These are phyloP conservation scores for Thielaviopsis populi DNA, from an alignment of 2,329 filamentous ascomycete genomes.

Conservation along the genomic window DNA sequence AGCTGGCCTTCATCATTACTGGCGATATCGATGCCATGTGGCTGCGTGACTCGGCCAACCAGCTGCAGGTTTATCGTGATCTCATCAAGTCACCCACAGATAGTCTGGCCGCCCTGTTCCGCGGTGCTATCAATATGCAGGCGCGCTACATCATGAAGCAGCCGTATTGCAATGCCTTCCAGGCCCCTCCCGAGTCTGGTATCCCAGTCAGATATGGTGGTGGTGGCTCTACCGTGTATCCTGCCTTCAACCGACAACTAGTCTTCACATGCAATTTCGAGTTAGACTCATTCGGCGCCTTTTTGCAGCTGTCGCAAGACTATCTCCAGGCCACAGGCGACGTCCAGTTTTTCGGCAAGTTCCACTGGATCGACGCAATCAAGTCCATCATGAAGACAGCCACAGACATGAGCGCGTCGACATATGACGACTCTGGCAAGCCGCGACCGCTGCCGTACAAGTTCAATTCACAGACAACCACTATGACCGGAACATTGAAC, in stretches of 20 bases:
- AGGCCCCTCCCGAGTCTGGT: conserved; percentile 63
- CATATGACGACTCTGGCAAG: conserved; percentile 47
- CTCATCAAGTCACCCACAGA: conserved; percentile 37
- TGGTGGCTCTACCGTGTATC: conserved; percentile 16
- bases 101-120: conserved; percentile 50
- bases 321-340: conserved; percentile 60
- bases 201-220: conserved; percentile 31
- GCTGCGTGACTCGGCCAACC: conserved; percentile 69
- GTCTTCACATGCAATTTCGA: conserved; percentile 87
- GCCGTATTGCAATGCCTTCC: conserved; percentile 84
- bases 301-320: conserved; percentile 64
- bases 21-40: conserved; percentile 80
- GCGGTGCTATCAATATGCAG: conserved; percentile 58
- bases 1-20: conserved; percentile 66
- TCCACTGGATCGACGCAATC: conserved; percentile 59
- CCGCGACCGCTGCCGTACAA: conserved; percentile 51
- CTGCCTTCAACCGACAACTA: conserved; percentile 19
- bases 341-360: conserved; percentile 50
- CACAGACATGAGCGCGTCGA: conserved; percentile 54
- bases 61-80: conserved; percentile 52
- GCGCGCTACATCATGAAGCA: conserved; percentile 49
- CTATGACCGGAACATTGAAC: conserved; percentile 26
- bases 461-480: conserved; percentile 52
- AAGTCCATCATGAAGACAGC: conserved; percentile 54
- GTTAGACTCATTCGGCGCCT: conserved; percentile 73